Base-by-base conservation (phyloP, 768 basidiomycete genomes). In the Mycena sanguinolenta region DNA sequence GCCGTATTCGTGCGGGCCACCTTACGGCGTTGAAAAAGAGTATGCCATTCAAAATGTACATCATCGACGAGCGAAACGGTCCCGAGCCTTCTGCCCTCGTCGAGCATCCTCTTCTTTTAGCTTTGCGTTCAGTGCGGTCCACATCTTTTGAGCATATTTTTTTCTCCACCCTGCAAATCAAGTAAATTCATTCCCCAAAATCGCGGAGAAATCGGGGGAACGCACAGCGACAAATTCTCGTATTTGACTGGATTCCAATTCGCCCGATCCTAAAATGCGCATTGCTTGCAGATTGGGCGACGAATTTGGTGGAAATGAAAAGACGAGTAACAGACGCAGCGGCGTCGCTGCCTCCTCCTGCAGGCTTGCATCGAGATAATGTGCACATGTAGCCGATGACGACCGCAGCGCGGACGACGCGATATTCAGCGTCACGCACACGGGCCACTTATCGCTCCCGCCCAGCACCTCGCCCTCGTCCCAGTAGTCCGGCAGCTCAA, bases 401-500 rank as follows among this genome's bases (percentile, higher is more conserved):
- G 54, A 3, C 50, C n/a, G 58, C 36, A 44, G 2, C 8, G 44
- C 4, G 58, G 59, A 42, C 42, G 49, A 21, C 71, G 95, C 94
- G 28, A 95, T 73, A 70, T 96, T 95, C 62, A 96, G 77, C 1
- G 94, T 95, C 28, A 95, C 81, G 69, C 90, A 90, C 5, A 96
- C 84, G 0, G 95, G 95, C 90, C 95, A 93, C 16, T 77, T 73
- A 2, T 92, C 88, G 69, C 89, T 83, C 2, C 90, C 90, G 44
- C 82, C 85, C 32, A 95, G 76, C 21, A 83, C 79, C 65, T 90
- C 91, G 0, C 95, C 95, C 71, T 94, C 93, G 75, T 95, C 95
- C 93, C 94, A 95, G 70, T 91, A 93, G 77, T 97, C 95, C 14
- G 90, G 86, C 25, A 96, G 85, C 80, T 97, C 95, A 73, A 96